Conservation (phyloP, 768 basidiomycete genomes). For the Serendipita vermifera region DNA sequence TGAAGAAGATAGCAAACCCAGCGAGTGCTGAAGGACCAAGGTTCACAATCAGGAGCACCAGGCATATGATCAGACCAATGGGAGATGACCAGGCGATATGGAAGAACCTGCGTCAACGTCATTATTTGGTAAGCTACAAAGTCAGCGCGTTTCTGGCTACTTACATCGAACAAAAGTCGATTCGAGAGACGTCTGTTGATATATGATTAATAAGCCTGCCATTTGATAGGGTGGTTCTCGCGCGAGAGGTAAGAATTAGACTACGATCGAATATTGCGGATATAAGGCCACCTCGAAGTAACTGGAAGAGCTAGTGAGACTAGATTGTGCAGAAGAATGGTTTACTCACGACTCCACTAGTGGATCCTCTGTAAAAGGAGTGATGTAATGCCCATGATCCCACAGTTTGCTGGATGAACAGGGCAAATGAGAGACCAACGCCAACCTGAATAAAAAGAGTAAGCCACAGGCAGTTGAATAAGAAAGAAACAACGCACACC, state of each 20-base stretch:
- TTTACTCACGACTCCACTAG: slow-evolving; percentile 44
- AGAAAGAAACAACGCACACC: too few relatives aligned
- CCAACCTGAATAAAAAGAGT: too few relatives aligned
- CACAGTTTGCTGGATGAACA: slow-evolving; percentile 56
- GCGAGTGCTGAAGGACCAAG: slow-evolving; percentile 49
- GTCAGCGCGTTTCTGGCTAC: slow-evolving; percentile 28
- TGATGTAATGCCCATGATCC: slow-evolving; percentile 60
- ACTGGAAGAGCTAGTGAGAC: slow-evolving; percentile 15
- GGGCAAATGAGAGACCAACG: slow-evolving; percentile 58
- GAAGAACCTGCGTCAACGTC: slow-evolving; percentile 34
- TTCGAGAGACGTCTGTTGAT: slow-evolving; percentile 78
- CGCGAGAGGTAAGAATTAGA: slow-evolving; percentile 60
- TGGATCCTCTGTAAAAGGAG: slow-evolving; percentile 66
- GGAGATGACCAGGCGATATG: slow-evolving; percentile 70
- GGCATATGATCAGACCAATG: slow-evolving; percentile 65
- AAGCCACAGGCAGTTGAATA: too few relatives aligned
- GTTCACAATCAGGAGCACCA: slow-evolving; percentile 58
- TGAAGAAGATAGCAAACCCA: slow-evolving; percentile 48
- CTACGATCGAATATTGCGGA: slow-evolving; percentile 73
- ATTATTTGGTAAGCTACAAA: not conserved
- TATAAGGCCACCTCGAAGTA: slow-evolving; percentile 73
- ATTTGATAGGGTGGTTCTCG: slow-evolving; percentile 68
- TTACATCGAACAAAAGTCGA: slow-evolving; percentile 86
- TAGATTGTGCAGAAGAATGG: not conserved
- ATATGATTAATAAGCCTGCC: slow-evolving; percentile 91